Conservation (phyloP, 371 early-diverging fungal genomes). For the Caulochytrium protostelioides region DNA sequence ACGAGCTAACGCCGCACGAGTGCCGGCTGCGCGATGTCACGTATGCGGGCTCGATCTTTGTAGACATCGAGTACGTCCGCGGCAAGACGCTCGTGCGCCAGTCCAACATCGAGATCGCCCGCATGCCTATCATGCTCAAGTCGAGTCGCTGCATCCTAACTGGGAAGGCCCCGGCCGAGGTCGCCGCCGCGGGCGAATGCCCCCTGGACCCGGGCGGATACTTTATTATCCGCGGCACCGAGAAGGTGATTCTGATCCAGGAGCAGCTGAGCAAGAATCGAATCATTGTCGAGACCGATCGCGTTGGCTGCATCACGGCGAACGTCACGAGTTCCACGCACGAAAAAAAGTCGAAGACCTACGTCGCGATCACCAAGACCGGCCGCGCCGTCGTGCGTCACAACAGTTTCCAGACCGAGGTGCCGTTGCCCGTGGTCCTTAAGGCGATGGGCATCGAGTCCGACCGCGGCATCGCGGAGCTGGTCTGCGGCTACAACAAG, state of each 20-base stretch:
- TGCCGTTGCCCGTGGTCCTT: constrained; percentile 49
- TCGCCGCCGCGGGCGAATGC: constrained; percentile 82
- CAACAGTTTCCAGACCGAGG: constrained; percentile 73
- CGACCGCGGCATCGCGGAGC: constrained; percentile 87
- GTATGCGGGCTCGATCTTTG: constrained; percentile 87
- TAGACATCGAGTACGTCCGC: constrained; percentile 93
- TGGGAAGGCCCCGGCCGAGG: constrained; percentile 51
- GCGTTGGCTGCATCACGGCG: constrained; percentile 60
- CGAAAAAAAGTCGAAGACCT: constrained; percentile 95
- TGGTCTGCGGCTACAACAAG: constrained; percentile 72
- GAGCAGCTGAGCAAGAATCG: constrained; percentile 99
- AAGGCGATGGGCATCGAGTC: constrained; percentile 83
- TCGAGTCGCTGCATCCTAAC: constrained; percentile 71
- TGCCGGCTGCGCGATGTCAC: constrained; percentile 97
- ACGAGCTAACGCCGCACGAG: constrained; percentile 83
- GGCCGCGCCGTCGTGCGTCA: constrained; percentile 72
- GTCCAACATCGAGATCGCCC: constrained; percentile 77
- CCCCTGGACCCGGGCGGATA: constrained; percentile 99
- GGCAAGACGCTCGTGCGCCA: constrained; percentile 69
- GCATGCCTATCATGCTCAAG: constrained; percentile 98
- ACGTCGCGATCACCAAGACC: constrained; percentile 53
- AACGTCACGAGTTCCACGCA: constrained; percentile 86
- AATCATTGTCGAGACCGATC: constrained; percentile 92
- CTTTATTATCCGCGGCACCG: constrained; percentile 96
- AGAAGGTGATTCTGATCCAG: constrained; percentile 98